A percentile compares a stretch with the other conserved stretches of the same genome.
phyloP scores from a whole-genome alignment of 106 monocot species.

The Iris macrosiphon region DNA sequence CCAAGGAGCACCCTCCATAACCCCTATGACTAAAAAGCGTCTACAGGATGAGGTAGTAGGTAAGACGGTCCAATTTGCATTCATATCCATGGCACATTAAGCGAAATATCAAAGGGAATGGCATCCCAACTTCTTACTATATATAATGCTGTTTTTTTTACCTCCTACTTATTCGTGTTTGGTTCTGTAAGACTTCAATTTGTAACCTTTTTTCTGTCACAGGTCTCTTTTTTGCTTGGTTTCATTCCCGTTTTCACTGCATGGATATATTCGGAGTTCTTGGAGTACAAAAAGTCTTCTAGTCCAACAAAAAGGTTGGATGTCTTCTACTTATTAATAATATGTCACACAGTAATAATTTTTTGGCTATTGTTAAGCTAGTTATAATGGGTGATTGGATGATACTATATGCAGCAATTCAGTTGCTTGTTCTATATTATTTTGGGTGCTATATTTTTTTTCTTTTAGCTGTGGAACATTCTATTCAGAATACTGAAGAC shows the following conservation, averaged over 20 bases:
- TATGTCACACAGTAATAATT: background rate
- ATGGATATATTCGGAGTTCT: slow-evolving; percentile 85
- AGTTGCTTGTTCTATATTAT: background rate
- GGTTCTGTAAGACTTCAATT: too few relatives aligned
- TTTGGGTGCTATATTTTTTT: background rate
- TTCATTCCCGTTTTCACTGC: slow-evolving; percentile 70
- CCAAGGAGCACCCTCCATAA: too few relatives aligned
- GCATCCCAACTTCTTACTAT: too few relatives aligned
- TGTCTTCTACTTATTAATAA: background rate
- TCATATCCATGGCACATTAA: too few relatives aligned
- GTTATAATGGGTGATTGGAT: background rate
- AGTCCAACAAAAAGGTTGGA: slow-evolving; percentile 77
- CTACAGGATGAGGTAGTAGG: too few relatives aligned
- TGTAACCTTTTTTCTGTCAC: background rate
- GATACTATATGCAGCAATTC: too few relatives aligned
- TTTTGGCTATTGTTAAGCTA: background rate
- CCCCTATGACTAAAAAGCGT: too few relatives aligned
- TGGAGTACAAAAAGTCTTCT: slow-evolving; percentile 65
- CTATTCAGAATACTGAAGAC: background rate
- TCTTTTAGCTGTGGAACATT: background rate
- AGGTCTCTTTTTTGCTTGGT: slow-evolving; percentile 93
- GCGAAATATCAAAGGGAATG: too few relatives aligned
- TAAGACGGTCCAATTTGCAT: too few relatives aligned
- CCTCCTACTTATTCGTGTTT: too few relatives aligned
- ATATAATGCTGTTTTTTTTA: too few relatives aligned